phyloP scores from a whole-genome alignment of 73 alveolate species.

The Blepharisma stoltei region DNA sequence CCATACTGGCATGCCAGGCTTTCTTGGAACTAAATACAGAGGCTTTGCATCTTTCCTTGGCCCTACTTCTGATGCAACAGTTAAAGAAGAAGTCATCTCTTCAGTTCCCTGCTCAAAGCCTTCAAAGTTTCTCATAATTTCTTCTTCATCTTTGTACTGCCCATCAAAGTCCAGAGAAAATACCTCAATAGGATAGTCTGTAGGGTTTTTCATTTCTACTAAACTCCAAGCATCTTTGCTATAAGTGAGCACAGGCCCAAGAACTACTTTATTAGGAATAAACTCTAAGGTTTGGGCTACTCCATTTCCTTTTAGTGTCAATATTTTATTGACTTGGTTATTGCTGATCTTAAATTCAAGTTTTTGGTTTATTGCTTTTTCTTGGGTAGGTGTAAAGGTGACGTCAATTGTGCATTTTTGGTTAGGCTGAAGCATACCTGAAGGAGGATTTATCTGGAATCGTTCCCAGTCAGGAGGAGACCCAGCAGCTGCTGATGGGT shows the following conservation, averaged over 20 bases:
- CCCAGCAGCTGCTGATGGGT: conserved; percentile 64
- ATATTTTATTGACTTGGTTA: conserved; percentile 82
- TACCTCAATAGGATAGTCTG: conserved; percentile 93
- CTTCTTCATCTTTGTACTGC: conserved; percentile 92
- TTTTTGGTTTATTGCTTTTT: conserved; percentile 80
- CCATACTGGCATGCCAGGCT: conserved; percentile 97
- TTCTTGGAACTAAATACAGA: conserved; percentile 73
- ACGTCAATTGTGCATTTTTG: conserved; percentile 88
- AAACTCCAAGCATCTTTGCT: conserved; percentile 82
- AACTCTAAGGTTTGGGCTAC: conserved; percentile 80
- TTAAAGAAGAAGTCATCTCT: conserved; percentile 44
- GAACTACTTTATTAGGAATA: conserved; percentile 75
- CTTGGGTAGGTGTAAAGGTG: conserved; percentile 89
- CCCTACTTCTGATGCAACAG: background rate
- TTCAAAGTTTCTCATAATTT: conserved; percentile 81
- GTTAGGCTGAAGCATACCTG: conserved; percentile 92
- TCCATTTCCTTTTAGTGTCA: conserved; percentile 92
- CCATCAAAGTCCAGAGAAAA: conserved; percentile 94
- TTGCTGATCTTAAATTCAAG: conserved; percentile 86
- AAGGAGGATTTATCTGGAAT: conserved; percentile 87
- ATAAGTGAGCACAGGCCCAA: conserved; percentile 98
- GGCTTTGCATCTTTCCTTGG: conserved; percentile 42
- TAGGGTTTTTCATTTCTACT: conserved; percentile 93
- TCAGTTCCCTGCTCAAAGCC: conserved; percentile 70
- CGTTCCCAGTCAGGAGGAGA: conserved; percentile 80